Conservation (phyloP, 2,329 filamentous ascomycete genomes). For the Nannizzia gypsea region DNA sequence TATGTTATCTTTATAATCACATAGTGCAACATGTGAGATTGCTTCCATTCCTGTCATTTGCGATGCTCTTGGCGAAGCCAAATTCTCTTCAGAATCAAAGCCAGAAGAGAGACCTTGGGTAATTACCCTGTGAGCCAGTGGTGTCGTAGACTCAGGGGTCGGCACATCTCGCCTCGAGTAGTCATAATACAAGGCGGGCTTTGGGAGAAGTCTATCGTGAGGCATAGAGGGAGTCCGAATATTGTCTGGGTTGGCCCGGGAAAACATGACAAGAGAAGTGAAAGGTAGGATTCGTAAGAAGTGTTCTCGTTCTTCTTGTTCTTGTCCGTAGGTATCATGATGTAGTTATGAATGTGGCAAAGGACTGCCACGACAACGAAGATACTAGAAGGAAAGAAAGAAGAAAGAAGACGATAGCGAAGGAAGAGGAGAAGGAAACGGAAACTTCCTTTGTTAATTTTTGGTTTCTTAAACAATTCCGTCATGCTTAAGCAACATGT, state of each 20-base stretch:
- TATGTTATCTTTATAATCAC: background rate
- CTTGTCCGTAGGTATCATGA: background rate
- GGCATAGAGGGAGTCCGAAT: constrained; percentile 25
- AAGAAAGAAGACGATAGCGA: constrained; percentile 7
- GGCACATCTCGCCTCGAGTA: constrained; percentile 23
- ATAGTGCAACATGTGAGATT: background rate
- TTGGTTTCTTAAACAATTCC: constrained; percentile 15
- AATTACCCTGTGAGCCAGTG: constrained; percentile 35
- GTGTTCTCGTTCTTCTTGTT: constrained; percentile 3
- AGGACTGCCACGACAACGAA: background rate
- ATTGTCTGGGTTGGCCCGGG: background rate
- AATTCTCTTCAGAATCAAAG: background rate
- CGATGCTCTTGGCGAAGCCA: background rate
- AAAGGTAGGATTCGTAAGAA: constrained; percentile 2
- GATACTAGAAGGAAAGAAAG: constrained; percentile 5
- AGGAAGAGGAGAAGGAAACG: constrained; percentile 2
- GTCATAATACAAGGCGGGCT: constrained; percentile 33
- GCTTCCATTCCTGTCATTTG: background rate
- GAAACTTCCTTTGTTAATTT: constrained; percentile 9
- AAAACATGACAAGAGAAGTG: background rate
- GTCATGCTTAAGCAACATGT: constrained; percentile 15
- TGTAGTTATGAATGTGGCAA: constrained; percentile 1
- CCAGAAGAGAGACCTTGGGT: constrained; percentile 11
- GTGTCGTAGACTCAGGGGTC: constrained; percentile 25
- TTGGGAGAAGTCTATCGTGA: constrained; percentile 39